phyloP scores from a whole-genome alignment of 2,329 filamentous ascomycete species.

The Pestalotiopsis sp. region DNA sequence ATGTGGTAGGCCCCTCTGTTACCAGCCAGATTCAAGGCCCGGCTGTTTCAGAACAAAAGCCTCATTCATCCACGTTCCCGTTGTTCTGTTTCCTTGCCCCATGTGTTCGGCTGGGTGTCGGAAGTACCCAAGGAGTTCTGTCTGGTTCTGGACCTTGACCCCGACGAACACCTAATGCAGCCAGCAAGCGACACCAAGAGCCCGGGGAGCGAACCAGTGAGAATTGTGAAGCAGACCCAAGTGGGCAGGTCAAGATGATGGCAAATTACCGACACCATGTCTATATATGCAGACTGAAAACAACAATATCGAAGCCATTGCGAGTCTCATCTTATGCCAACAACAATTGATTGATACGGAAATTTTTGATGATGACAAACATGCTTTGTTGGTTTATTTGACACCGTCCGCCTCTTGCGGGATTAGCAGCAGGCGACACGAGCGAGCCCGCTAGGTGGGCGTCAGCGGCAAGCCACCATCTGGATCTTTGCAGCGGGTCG shows the following conservation, averaged over 20 bases:
- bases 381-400: neutral
- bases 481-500: neutral
- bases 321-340: neutral
- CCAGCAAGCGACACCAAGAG: neutral
- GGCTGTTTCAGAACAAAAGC: slow-evolving; percentile 7
- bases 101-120: neutral
- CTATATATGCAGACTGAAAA: neutral
- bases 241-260: neutral
- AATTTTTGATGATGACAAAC: neutral
- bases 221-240: neutral
- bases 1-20: neutral
- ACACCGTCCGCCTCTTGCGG: neutral
- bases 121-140: neutral
- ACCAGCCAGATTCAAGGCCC: neutral
- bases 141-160: neutral
- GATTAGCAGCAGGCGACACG: neutral
- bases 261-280: neutral
- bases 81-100: neutral
- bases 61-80: slow-evolving; percentile 1
- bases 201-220: neutral
- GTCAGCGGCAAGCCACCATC: neutral
- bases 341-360: neutral
- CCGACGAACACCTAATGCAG: neutral
- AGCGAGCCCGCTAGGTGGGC: neutral
- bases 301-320: neutral